phyloP scores from a whole-genome alignment of 768 basidiomycete species.

The Candolleomyces eurysporus region DNA sequence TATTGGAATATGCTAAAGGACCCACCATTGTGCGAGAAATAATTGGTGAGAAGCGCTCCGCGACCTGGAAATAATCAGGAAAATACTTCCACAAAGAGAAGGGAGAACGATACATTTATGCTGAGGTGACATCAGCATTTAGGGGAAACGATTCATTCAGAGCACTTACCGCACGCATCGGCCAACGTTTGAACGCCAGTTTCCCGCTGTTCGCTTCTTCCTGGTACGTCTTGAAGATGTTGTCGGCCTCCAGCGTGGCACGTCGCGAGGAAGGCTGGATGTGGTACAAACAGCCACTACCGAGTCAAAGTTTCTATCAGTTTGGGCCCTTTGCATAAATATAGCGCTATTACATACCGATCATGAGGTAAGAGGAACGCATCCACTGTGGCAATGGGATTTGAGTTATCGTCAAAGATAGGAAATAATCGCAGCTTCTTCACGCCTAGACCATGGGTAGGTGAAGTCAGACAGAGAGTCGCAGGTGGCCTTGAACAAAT shows the following conservation, averaged over 20 bases:
- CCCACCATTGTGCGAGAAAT: constrained; percentile 84
- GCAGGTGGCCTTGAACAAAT: background rate
- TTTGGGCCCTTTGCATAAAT: too few relatives aligned
- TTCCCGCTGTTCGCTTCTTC: constrained; percentile 52
- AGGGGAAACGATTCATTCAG: background rate
- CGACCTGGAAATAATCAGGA: constrained; percentile 44
- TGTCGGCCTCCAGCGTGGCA: constrained; percentile 48
- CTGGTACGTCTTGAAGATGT: constrained; percentile 67
- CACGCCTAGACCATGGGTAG: too few relatives aligned
- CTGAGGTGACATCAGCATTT: constrained; percentile 31
- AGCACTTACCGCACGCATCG: constrained; percentile 57
- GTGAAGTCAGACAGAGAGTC: background rate
- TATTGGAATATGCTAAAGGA: constrained; percentile 6
- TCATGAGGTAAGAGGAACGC: constrained; percentile 50
- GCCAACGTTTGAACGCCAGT: constrained; percentile 69
- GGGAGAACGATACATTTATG: constrained; percentile 55
- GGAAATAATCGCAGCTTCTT: background rate
- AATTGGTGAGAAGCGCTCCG: constrained; percentile 70
- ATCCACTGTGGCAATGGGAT: constrained; percentile 29
- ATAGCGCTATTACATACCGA: constrained; percentile 29
- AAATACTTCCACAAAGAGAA: background rate
- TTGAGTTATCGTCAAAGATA: constrained; percentile 19
- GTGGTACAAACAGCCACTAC: constrained; percentile 63
- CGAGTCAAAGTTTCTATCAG: background rate
- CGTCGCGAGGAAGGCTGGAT: constrained; percentile 42